Conservation (phyloP, 805 yeast genomes). For the Candida nemodendra region DNA sequence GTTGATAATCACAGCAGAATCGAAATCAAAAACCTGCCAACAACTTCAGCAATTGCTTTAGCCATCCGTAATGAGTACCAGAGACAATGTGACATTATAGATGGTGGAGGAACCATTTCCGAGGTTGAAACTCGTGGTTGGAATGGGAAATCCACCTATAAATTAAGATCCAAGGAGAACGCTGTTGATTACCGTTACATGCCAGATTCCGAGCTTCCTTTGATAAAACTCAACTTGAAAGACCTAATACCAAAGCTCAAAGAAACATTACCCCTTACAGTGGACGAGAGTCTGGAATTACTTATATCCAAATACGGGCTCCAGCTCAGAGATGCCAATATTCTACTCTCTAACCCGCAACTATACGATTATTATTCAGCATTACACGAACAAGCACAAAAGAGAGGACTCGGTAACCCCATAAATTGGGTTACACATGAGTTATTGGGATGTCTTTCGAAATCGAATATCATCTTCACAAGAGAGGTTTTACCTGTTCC, state of each 20-base stretch:
- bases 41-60: conserved; percentile 71
- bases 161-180: conserved; percentile 73
- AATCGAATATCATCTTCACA: conserved; percentile 40
- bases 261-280: conserved; percentile 51
- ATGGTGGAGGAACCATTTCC: conserved; percentile 28
- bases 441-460: conserved; percentile 65
- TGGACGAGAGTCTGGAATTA: conserved; percentile 53
- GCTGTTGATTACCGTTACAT: conserved; percentile 87
- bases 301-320: conserved; percentile 56
- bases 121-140: conserved; percentile 82
- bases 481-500: conserved; percentile 36
- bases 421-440: conserved; percentile 86
- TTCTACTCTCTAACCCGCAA: conserved; percentile 51
- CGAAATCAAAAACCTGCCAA: conserved; percentile 87
- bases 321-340: conserved; percentile 71
- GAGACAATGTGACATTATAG: conserved; percentile 59
- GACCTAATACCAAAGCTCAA: conserved; percentile 42
- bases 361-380: conserved; percentile 53
- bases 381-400: conserved; percentile 34
- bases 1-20: conserved; percentile 70
- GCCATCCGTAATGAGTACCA: conserved; percentile 74
- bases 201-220: conserved; percentile 90
- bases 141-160: conserved; percentile 72
- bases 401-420: conserved; percentile 39
- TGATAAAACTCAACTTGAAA: conserved; percentile 43